phyloP scores from a whole-genome alignment of 768 basidiomycete genomes.

The Pholiota microspora region DNA sequence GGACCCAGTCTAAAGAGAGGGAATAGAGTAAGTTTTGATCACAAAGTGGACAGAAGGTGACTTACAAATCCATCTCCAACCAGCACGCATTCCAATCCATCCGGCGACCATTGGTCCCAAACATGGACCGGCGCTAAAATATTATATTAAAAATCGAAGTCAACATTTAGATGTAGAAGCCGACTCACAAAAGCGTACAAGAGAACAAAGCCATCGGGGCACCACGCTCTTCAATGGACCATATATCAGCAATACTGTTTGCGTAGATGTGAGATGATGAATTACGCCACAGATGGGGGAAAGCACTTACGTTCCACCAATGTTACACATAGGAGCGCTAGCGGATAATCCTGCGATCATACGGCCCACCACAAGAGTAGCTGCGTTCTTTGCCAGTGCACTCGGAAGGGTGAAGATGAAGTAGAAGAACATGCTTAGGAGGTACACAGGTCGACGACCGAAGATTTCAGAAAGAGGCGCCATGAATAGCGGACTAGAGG shows the following conservation, averaged over 20 bases:
- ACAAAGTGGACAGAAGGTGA: background rate
- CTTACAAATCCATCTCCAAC: conserved; percentile 46
- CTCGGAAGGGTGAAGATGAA: conserved; percentile 47
- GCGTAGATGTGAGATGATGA: background rate
- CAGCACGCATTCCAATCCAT: conserved; percentile 41
- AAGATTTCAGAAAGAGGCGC: conserved; percentile 38
- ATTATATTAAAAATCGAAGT: too few relatives aligned
- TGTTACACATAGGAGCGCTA: conserved; percentile 42
- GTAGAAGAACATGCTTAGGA: conserved; percentile 36
- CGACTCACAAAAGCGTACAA: conserved; percentile 40
- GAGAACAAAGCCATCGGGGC: conserved; percentile 50
- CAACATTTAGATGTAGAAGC: background rate
- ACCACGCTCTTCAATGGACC: conserved; percentile 39
- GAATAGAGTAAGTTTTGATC: background rate
- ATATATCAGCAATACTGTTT: conserved; percentile 37
- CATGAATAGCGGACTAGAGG: conserved; percentile 42
- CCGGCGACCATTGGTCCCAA: conserved; percentile 50
- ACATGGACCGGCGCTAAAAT: conserved; percentile 42
- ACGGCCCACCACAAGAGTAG: conserved; percentile 40
- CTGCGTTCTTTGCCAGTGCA: conserved; percentile 42
- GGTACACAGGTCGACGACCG: conserved; percentile 36
- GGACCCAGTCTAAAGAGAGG: conserved; percentile 35
- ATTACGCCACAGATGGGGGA: background rate
- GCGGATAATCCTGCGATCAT: conserved; percentile 44
- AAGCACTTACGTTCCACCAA: conserved; percentile 44